Percentiles rank a stretch among this genome's conserved stretches.
These are phyloP conservation scores for Suillus tomentosus DNA, from an alignment of 768 basidiomycete genomes.

Conservation along the genomic window DNA sequence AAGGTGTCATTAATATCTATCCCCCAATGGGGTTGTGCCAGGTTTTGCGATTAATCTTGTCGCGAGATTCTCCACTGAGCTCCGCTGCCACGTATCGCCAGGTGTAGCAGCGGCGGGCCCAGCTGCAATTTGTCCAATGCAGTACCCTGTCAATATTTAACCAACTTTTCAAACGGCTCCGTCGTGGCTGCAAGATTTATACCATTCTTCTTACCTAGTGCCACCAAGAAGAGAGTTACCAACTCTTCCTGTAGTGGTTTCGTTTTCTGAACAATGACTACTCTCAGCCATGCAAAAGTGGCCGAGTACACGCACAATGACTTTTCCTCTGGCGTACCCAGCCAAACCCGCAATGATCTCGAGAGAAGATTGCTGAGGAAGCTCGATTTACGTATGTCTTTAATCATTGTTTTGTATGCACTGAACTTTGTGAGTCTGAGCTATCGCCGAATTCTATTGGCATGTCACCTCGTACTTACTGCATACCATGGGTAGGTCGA, in stretches of 20 bases:
- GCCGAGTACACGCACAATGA: background rate
- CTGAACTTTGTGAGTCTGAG: constrained; percentile 14
- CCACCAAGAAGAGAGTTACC: background rate
- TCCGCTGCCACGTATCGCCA: background rate
- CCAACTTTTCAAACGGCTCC: background rate
- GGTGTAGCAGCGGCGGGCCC: background rate
- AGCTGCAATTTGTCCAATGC: background rate
- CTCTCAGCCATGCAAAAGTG: background rate
- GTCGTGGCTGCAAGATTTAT: background rate
- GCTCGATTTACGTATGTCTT: constrained; percentile 13
- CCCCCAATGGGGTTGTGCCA: background rate
- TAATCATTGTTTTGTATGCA: constrained; percentile 13
- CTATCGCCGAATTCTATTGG: background rate
- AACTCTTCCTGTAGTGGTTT: background rate
- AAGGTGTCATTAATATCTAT: background rate
- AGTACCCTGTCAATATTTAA: background rate
- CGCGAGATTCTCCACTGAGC: background rate
- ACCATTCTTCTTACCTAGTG: background rate
- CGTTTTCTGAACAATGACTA: background rate
- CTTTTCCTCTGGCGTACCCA: background rate
- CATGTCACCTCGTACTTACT: background rate
- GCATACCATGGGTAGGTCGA: constrained; percentile 9
- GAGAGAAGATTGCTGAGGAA: constrained; percentile 13
- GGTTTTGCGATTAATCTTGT: background rate
- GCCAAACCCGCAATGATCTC: background rate